Evolutionary conservation across 371 early-diverging fungal genomes (phyloP).

Genomic region (Scutellospora calospora): DNA sequence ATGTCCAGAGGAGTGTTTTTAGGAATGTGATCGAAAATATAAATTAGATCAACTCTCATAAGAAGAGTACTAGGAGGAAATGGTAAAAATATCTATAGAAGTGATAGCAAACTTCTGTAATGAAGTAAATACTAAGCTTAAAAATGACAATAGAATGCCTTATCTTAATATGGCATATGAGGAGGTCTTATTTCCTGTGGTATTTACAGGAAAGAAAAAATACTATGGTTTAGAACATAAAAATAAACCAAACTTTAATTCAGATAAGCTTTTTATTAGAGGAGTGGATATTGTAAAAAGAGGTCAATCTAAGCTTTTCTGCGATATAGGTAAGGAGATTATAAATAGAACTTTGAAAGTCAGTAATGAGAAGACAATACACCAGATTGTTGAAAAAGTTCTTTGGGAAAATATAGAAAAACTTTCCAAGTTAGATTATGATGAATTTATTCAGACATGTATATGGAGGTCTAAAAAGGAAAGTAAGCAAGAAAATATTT

Average conservation of each 20-base stretch:
- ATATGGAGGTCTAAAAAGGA: constrained; percentile 29
- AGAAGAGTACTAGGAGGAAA: no score
- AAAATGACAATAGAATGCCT: no score
- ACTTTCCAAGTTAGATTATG: neutral
- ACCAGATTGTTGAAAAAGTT: neutral
- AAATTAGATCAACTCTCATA: no score
- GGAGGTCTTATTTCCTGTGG: constrained; percentile 16
- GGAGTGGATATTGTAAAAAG: neutral
- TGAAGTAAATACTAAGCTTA: no score
- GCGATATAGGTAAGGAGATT: no score
- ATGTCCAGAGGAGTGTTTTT: constrained; percentile 30
- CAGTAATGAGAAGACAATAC: no score
- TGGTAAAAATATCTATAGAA: no score
- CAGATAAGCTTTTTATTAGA: constrained; percentile 1
- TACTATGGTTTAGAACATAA: neutral
- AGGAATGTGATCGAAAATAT: constrained; percentile 38
- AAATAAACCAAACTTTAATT: constrained; percentile 2
- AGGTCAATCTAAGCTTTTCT: no score
- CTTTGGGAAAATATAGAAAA: neutral
- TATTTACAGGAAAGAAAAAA: constrained; percentile 32
- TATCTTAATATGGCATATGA: no score
- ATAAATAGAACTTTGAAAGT: no score
- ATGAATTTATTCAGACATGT: constrained; percentile 14
- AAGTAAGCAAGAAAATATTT: neutral
- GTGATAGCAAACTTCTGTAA: no score